These are phyloP conservation scores for Colletotrichum truncatum DNA, from an alignment of 2,329 filamentous ascomycete genomes.

Conservation along the genomic window DNA sequence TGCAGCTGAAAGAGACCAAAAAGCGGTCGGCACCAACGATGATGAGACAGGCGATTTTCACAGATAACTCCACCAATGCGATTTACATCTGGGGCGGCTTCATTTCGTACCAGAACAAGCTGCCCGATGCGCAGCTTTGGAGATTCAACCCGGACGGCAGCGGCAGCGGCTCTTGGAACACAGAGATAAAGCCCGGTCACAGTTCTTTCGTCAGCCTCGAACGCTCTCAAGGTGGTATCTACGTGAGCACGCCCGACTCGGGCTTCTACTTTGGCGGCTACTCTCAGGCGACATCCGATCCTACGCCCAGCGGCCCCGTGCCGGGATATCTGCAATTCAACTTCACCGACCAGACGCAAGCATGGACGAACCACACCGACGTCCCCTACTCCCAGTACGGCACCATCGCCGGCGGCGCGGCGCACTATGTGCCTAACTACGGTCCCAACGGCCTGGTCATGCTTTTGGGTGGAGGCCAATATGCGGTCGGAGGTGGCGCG, in stretches of 20 bases:
- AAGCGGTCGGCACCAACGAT: conserved; percentile 23
- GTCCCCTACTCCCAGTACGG: conserved; percentile 22
- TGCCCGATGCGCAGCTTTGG: conserved; percentile 22
- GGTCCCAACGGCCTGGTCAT: conserved; percentile 29
- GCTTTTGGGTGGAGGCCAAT: conserved; percentile 21
- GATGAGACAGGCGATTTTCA: conserved; percentile 22
- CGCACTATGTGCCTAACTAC: conserved; percentile 23
- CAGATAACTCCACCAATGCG: neutral
- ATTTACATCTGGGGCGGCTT: conserved; percentile 33
- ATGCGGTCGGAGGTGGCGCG: neutral
- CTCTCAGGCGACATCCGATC: conserved; percentile 1
- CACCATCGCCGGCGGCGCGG: conserved; percentile 10
- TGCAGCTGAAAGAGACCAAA: conserved; percentile 14
- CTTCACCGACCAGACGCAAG: conserved; percentile 13
- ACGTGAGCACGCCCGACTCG: conserved; percentile 19
- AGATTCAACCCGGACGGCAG: conserved; percentile 22
- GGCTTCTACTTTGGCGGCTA: conserved; percentile 30
- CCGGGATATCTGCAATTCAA: conserved; percentile 26
- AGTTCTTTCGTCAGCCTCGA: conserved; percentile 10
- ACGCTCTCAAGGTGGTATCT: conserved; percentile 18
- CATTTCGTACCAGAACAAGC: neutral
- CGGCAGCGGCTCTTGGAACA: conserved; percentile 30
- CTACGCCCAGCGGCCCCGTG: conserved; percentile 6
- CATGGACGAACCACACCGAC: conserved; percentile 23
- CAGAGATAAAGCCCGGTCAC: conserved; percentile 17